Evolutionary conservation across 192 early-diverging fungal species (phyloP).

Genomic region (Coemansia sp.): DNA sequence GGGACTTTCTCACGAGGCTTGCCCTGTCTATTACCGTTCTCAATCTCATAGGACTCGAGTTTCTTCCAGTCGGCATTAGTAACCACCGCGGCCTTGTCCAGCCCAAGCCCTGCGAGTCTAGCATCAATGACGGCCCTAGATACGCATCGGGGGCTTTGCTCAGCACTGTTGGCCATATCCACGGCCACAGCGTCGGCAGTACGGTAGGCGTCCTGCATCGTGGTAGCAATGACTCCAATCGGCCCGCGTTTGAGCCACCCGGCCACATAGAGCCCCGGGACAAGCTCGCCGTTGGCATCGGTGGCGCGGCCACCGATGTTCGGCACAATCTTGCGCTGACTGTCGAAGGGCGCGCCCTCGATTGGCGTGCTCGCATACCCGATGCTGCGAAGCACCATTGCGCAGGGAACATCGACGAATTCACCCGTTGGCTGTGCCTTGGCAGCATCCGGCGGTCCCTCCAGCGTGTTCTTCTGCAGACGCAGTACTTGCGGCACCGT

Average conservation of each 20-base stretch:
- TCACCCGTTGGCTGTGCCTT: constrained; percentile 64
- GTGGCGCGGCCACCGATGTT: constrained; percentile 78
- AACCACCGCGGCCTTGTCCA: constrained; percentile 40
- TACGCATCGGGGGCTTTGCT: not conserved
- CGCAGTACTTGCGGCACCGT: constrained; percentile 22
- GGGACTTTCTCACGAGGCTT: constrained; percentile 86
- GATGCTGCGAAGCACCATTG: constrained; percentile 77
- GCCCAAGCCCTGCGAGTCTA: constrained; percentile 22
- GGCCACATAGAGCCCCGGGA: constrained; percentile 79
- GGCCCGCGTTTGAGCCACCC: constrained; percentile 98
- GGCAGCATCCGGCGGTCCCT: constrained; percentile 59
- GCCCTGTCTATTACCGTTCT: constrained; percentile 59
- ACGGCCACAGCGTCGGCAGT: constrained; percentile 77
- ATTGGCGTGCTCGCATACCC: constrained; percentile 81
- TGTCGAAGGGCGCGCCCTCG: constrained; percentile 78
- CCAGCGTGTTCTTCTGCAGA: constrained; percentile 69
- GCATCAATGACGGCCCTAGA: constrained; percentile 19
- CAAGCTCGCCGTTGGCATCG: constrained; percentile 42
- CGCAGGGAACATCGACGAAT: constrained; percentile 60
- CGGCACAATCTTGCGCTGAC: constrained; percentile 63
- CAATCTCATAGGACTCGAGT: constrained; percentile 75
- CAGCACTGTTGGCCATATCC: constrained; percentile 56
- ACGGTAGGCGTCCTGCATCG: constrained; percentile 91
- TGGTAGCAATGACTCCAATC: constrained; percentile 89
- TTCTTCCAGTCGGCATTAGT: constrained; percentile 80